Evolutionary conservation across 2,329 filamentous ascomycete genomes (phyloP).

Genomic region (Hymenoscyphus albidus): DNA sequence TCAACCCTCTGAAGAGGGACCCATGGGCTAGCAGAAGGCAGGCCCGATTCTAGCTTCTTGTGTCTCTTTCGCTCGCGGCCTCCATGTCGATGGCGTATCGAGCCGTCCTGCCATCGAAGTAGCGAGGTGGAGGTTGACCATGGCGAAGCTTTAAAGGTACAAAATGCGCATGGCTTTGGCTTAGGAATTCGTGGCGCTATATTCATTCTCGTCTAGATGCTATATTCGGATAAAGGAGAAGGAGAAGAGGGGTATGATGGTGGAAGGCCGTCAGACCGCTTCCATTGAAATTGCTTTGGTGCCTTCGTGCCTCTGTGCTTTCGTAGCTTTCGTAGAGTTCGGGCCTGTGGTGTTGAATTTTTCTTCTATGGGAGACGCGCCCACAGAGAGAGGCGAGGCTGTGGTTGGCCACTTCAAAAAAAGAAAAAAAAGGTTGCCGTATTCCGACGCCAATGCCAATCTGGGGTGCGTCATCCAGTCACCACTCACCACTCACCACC

Average conservation of each 20-base stretch:
- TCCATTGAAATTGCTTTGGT: background rate
- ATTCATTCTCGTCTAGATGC: constrained; percentile 37
- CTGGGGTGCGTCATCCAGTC: background rate
- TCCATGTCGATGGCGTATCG: constrained; percentile 4
- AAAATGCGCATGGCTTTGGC: constrained; percentile 40
- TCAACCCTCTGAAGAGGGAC: too few relatives aligned
- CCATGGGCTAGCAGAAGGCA: too few relatives aligned
- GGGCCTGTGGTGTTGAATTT: too few relatives aligned
- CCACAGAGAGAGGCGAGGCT: background rate
- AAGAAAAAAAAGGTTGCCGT: background rate
- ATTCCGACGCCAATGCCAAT: background rate
- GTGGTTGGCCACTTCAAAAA: background rate
- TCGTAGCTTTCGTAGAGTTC: background rate
- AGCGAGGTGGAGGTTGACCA: constrained; percentile 30
- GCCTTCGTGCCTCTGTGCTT: background rate
- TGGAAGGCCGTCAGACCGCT: background rate
- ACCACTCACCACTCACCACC: too few relatives aligned
- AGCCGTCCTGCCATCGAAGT: constrained; percentile 9
- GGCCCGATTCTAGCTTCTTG: too few relatives aligned
- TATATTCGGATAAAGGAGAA: background rate
- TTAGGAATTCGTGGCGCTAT: constrained; percentile 34
- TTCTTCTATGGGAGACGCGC: background rate
- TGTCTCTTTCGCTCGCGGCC: too few relatives aligned
- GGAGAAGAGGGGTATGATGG: background rate
- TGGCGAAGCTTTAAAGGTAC: constrained; percentile 36